Evolutionary conservation across 208 protist genomes (phyloP).

Genomic region (Trypanosoma congolense): DNA sequence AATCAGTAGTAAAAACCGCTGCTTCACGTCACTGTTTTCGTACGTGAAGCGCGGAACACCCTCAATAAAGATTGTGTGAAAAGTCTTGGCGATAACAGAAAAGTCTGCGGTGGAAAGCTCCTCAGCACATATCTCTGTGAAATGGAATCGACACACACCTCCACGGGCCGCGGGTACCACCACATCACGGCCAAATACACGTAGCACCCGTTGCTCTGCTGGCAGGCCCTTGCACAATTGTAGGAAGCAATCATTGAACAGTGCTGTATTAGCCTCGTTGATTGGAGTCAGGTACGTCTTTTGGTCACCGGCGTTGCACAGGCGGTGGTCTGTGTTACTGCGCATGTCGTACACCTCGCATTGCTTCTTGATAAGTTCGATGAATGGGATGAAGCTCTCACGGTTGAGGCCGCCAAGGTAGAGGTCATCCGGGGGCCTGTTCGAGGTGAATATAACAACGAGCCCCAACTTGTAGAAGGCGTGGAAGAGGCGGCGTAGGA

Average conservation of each 20-base stretch:
- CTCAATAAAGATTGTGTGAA: constrained; percentile 87
- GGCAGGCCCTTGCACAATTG: constrained; percentile 85
- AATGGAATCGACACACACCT: constrained; percentile 80
- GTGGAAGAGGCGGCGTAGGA: constrained; percentile 90
- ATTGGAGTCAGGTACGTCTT: constrained; percentile 71
- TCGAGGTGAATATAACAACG: constrained; percentile 92
- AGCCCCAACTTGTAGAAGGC: constrained; percentile 89
- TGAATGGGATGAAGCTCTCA: constrained; percentile 93
- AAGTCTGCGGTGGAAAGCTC: constrained; percentile 80
- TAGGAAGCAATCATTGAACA: constrained; percentile 74
- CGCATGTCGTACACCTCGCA: constrained; percentile 86
- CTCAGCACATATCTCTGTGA: constrained; percentile 69
- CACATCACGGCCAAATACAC: constrained; percentile 83
- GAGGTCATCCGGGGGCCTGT: constrained; percentile 75
- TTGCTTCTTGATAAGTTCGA: constrained; percentile 87
- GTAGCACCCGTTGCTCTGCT: constrained; percentile 29
- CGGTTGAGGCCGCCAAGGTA: constrained; percentile 93
- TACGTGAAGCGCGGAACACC: constrained; percentile 76
- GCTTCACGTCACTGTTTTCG: constrained; percentile 73
- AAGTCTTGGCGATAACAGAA: constrained; percentile 77
- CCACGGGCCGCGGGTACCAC: constrained; percentile 49
- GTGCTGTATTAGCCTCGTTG: constrained; percentile 44
- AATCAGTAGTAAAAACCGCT: constrained; percentile 85
- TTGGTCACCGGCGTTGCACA: constrained; percentile 51
- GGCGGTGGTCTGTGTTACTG: constrained; percentile 89